Conservation (phyloP, 192 early-diverging fungal species). For the Coemansia sp. region DNA sequence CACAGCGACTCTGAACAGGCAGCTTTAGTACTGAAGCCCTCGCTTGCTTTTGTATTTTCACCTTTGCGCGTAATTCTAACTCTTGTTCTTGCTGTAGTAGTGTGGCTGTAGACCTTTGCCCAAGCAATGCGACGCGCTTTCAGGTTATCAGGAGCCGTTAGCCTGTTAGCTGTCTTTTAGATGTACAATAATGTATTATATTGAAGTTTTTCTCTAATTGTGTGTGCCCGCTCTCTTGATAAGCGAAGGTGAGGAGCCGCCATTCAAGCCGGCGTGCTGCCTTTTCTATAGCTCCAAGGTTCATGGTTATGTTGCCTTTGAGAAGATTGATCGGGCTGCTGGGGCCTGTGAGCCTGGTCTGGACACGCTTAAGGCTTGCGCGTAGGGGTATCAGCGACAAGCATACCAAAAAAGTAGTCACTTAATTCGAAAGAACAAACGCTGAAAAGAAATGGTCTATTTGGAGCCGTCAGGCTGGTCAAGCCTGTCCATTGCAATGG, state of each 20-base stretch:
- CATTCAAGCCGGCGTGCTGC: too few species aligned
- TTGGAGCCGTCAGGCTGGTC: conserved; percentile 15
- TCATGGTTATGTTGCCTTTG: too few species aligned
- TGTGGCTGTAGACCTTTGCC: background rate
- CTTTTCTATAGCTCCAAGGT: too few species aligned
- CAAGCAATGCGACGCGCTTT: too few species aligned
- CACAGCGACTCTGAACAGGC: background rate
- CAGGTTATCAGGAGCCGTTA: background rate
- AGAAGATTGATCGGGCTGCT: too few species aligned
- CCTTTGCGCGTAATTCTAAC: background rate
- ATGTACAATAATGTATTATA: too few species aligned
- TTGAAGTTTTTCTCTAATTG: too few species aligned
- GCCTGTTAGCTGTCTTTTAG: background rate
- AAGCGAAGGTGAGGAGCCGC: too few species aligned
- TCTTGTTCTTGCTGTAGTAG: background rate
- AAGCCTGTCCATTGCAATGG: conserved; percentile 52
- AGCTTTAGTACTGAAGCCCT: background rate
- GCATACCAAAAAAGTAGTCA: background rate
- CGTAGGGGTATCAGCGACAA: too few species aligned
- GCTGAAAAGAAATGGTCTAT: conserved; percentile 14
- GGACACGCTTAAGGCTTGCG: too few species aligned
- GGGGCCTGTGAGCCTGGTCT: too few species aligned
- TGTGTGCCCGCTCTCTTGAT: too few species aligned
- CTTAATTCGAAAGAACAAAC: background rate
- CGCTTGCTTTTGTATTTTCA: background rate